Base-by-base conservation (phyloP, 495 filamentous ascomycete genomes). In the Friedmanniomyces endolithicus region DNA sequence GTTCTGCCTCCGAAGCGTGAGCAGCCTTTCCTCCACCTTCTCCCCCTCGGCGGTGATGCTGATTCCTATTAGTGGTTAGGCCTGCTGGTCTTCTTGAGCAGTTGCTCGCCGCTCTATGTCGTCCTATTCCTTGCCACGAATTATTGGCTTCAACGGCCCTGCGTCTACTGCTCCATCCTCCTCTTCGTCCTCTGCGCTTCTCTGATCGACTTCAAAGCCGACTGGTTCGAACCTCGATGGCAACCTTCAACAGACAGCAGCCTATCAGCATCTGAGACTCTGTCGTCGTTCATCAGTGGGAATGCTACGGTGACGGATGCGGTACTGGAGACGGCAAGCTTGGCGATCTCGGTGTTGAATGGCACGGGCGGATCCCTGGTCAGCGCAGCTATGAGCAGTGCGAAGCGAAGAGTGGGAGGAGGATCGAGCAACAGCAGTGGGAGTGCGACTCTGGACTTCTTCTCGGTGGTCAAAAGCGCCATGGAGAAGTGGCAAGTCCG, bases 91-190 rank as follows among this genome's bases (percentile, higher is more conserved):
- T 71, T 70, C 58, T 56, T 70, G 64, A 70, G 63, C 12, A 67
- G 64, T 52, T 62, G 66, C 8, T 64, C 70, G 4, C 68, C 68
- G n/a, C 54, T 71, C 55, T 72, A 70, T 60, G 59, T 70, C 60
- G 22, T 68, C 58, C 68, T 72, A 63, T 72, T 72, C 65, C 56
- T 72, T 50, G 61, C 65, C 16, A 67, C 62, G 8, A 67, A 63
- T 39, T 71, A 69, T 57, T 58, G 65, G 57, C 65, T 72, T 46
- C 65, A 70, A 55, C 64, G 69, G 17, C 69, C 70, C 4, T 72
- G 70, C 60, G 65, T 72, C 31, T 72, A 72, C 64, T 72, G 70
- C 64, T 66, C 64, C 31, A 59, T 71, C 47, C 67, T 72, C 40
- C 66, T 72, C 41, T 60, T 63, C 60, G 65, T 71, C 50, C 66